These are phyloP conservation scores for Podospora australis DNA, from an alignment of 495 filamentous ascomycete species.

Conservation along the genomic window DNA sequence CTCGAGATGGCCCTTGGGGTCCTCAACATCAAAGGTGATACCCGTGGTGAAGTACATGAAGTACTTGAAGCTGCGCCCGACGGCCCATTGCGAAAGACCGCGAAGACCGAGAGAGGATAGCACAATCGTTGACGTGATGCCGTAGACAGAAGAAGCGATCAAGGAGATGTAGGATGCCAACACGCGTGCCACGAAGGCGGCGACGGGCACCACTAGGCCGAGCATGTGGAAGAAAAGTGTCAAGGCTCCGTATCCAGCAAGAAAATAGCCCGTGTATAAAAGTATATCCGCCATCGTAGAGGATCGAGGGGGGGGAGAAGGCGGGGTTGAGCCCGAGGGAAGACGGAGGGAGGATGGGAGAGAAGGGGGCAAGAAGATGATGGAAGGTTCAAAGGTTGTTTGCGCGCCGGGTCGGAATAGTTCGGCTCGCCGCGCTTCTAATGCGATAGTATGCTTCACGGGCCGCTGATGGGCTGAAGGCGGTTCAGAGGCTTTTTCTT, in stretches of 20 bases:
- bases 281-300: conserved; percentile 25
- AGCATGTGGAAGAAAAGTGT: conserved; percentile 54
- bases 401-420: conserved; percentile 33
- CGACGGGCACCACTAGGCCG: conserved; percentile 45
- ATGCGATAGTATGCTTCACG: not conserved
- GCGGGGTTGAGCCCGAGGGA: conserved; percentile 2
- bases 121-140: conserved; percentile 64
- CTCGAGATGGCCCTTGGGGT: conserved; percentile 57
- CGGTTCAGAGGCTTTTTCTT: conserved; percentile 1
- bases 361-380: conserved; percentile 8
- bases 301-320: not conserved
- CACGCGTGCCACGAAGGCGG: conserved; percentile 64
- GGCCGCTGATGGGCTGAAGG: not conserved
- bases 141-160: conserved; percentile 63
- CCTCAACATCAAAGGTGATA: conserved; percentile 68
- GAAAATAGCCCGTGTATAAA: conserved; percentile 45
- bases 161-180: conserved; percentile 66
- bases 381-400: conserved; percentile 37
- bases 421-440: not conserved
- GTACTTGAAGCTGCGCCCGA: conserved; percentile 74
- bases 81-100: conserved; percentile 79
- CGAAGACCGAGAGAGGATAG: conserved; percentile 65
- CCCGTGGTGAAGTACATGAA: conserved; percentile 70
- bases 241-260: conserved; percentile 51
- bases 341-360: not conserved